Evolutionary conservation across 768 basidiomycete genomes (phyloP), one percentile per base, ranked within the genome.

Genomic region (Pulveroboletus sp.): DNA sequence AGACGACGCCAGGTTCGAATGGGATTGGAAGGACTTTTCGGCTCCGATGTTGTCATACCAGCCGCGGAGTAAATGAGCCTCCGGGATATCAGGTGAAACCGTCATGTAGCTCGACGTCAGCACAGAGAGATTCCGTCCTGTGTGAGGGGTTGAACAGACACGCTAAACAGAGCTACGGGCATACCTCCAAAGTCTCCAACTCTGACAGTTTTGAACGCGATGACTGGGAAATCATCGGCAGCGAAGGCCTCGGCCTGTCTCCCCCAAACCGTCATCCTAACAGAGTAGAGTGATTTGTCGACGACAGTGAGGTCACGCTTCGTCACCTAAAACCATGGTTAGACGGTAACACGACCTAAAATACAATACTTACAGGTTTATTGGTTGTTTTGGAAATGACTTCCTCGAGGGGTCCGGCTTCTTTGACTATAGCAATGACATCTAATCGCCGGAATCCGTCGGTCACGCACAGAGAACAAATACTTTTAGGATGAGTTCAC

Each of bases 261-360:
- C 20, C 95, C 97, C 97, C 95, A 99, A 24, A 98, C 73, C 4
- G 95, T 99, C 55, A 97, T 65, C 31, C 91, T 81, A 34, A 91
- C 84, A 14, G 84, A 80, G 60, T 73, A 90, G 32, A 78, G 78
- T 7, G 91, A 86, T 51, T 79, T 80, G 65, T 99, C 95, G 12
- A 94, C 94, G 29, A 99, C 69, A 1, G 80, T 85, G 43, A 99
- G 71, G 37, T 99, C 95, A 38, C 95, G 85, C 68, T 98, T 98
- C 27, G 79, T 75, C 49, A 94, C 78, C 90, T 95, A 56, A 43
- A 40, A 40, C 6, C 32, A 40, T 41, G 20, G 2, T 49, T 42
- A 47, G 50, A 53, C 24, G 40, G 21, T 33, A 41, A 17, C 31
- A 32, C 17, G 27, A 35, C 23, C 23, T 50, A 40, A 16, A 44